These are phyloP conservation scores for Magnaporthiopsis rhizophila DNA, from an alignment of 2,329 filamentous ascomycete species.

Conservation along the genomic window DNA sequence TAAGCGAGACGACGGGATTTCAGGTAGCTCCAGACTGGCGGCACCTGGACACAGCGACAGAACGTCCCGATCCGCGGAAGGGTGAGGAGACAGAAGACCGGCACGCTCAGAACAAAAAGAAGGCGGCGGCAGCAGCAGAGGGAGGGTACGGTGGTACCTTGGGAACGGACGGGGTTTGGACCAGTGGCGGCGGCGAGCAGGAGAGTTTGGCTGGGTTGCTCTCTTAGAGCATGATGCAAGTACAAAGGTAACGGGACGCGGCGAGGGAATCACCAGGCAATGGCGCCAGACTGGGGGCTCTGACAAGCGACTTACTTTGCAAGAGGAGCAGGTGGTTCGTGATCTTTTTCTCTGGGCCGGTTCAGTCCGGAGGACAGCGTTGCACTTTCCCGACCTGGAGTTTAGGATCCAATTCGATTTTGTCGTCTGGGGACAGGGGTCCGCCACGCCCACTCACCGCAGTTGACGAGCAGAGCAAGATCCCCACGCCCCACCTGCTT, in stretches of 20 bases:
- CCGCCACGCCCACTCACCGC: neutral
- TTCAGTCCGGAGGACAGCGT: conserved; percentile 5
- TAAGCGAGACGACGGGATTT: too few species aligned
- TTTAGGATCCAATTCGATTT: neutral
- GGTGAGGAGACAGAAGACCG: too few species aligned
- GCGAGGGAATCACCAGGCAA: neutral
- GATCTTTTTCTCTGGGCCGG: neutral
- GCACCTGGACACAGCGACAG: too few species aligned
- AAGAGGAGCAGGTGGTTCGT: neutral
- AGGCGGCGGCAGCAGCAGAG: too few species aligned
- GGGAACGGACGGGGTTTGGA: neutral
- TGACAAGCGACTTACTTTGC: neutral
- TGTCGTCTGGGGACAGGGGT: neutral
- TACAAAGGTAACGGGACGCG: neutral
- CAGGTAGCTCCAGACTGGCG: too few species aligned
- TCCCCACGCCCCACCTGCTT: neutral
- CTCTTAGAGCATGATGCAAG: neutral
- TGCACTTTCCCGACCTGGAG: neutral
- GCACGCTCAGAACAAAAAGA: neutral
- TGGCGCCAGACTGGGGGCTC: too few species aligned
- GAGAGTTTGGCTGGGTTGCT: neutral
- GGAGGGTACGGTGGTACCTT: neutral
- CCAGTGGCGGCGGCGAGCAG: neutral
- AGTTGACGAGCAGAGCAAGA: neutral
- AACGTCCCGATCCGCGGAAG: too few species aligned